Percentiles rank a stretch among this genome's conserved stretches.
Conservation (phyloP, 257 asterid genomes). For the Leptodermis oblonga region DNA sequence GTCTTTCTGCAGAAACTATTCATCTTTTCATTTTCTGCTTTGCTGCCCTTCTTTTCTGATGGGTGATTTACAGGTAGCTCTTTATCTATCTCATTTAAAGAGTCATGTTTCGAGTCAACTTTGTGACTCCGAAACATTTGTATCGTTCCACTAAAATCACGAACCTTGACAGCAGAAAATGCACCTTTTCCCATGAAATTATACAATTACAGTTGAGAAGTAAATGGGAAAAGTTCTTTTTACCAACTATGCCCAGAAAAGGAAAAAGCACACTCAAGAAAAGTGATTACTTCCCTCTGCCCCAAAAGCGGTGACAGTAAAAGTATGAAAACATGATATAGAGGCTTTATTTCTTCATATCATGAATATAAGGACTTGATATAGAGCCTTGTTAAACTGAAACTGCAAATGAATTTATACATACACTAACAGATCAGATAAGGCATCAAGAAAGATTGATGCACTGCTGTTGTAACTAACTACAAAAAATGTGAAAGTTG, state of each 20-base stretch:
- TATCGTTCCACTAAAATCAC: too few species aligned
- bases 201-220: too few species aligned
- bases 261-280: too few species aligned
- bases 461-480: background rate
- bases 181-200: too few species aligned
- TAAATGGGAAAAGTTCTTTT: too few species aligned
- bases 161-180: too few species aligned
- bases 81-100: background rate
- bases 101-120: too few species aligned
- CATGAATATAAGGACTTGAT: background rate
- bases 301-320: too few species aligned
- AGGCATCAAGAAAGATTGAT: background rate
- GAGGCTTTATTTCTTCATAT: background rate
- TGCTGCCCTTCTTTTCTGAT: background rate
- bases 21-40: background rate
- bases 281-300: too few species aligned
- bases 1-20: background rate
- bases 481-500: background rate
- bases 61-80: background rate
- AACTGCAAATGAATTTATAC: too few species aligned
- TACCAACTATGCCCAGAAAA: too few species aligned
- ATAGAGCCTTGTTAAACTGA: background rate
- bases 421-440: background rate
- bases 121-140: too few species aligned
- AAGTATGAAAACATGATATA: background rate